Conservation (phyloP, 441 rosid species). For the Gossypium laxum region DNA sequence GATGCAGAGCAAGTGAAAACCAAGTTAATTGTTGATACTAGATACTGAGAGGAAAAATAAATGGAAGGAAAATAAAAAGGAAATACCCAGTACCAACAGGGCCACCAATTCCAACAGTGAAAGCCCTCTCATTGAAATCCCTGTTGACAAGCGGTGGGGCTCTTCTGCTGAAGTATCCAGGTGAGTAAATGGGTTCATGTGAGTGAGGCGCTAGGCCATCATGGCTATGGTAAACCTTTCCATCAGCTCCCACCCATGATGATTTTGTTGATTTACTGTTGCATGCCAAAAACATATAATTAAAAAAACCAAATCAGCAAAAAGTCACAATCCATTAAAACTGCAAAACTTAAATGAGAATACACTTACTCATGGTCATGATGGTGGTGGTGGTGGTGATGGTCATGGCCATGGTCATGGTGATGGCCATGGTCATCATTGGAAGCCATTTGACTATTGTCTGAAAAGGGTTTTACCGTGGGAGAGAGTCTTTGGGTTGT, state of each 20-base stretch:
- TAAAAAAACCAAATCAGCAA: background rate
- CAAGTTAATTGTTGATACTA: background rate
- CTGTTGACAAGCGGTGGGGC: conserved; percentile 69
- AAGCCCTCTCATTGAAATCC: conserved; percentile 82
- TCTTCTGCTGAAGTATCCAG: conserved; percentile 80
- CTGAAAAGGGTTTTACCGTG: background rate
- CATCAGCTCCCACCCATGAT: conserved; percentile 74
- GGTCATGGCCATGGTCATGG: conserved; percentile 23
- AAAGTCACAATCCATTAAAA: background rate
- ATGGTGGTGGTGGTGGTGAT: background rate
- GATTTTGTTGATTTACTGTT: conserved; percentile 29
- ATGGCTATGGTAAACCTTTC: conserved; percentile 82
- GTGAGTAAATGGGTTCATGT: conserved; percentile 91
- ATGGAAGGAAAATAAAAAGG: background rate
- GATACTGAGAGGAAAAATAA: background rate
- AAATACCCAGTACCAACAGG: conserved; percentile 94
- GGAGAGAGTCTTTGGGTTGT: background rate
- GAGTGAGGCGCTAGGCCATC: conserved; percentile 94
- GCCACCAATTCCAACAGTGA: conserved; percentile 92
- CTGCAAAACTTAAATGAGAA: background rate
- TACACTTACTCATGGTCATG: conserved; percentile 26
- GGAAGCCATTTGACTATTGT: conserved; percentile 45
- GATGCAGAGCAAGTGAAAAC: background rate
- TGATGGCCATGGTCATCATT: conserved; percentile 23
- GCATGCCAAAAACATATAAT: background rate